A percentile compares a stretch with the other conserved stretches of the same genome.
Evolutionary conservation across 768 basidiomycete genomes (phyloP).

Genomic region (Trametes cubensis): DNA sequence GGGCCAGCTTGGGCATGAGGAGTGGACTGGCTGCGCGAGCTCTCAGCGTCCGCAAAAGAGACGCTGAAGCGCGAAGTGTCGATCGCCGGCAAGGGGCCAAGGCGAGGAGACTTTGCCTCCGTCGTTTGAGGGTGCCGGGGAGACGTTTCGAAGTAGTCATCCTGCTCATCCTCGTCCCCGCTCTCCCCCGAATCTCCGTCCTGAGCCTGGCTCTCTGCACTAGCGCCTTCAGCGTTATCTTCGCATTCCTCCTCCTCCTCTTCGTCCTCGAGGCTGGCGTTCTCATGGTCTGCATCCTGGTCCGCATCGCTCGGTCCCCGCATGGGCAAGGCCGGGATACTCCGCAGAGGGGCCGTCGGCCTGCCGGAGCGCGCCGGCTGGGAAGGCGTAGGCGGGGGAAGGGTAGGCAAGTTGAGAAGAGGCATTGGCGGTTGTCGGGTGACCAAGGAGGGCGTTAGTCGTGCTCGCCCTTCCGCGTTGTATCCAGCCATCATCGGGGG

Average conservation of each 20-base stretch:
- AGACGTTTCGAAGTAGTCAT: constrained; percentile 24
- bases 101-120: constrained; percentile 9
- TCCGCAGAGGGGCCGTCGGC: constrained; percentile 43
- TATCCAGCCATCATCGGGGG: constrained; percentile 36
- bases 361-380: constrained; percentile 27
- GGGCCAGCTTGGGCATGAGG: constrained; percentile 13
- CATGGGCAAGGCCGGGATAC: constrained; percentile 57
- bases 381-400: constrained; percentile 38
- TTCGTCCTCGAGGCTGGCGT: constrained; percentile 36
- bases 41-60: constrained; percentile 26
- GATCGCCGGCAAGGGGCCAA: constrained; percentile 23
- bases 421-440: constrained; percentile 49
- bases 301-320: constrained; percentile 43
- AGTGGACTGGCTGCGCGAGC: constrained; percentile 22
- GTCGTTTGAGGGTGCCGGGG: constrained; percentile 11
- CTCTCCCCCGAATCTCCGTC: constrained; percentile 38
- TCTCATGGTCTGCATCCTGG: constrained; percentile 31
- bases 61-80: constrained; percentile 27
- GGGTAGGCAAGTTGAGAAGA: constrained; percentile 51
- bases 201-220: constrained; percentile 33
- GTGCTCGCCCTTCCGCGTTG: constrained; percentile 41
- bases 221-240: constrained; percentile 28
- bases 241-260: constrained; percentile 37
- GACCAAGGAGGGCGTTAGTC: constrained; percentile 49
- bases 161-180: constrained; percentile 44